Percentiles rank a stretch among this genome's conserved stretches.
Evolutionary conservation across 345 rosid species (phyloP).

Genomic region (Nasturtium officinale): DNA sequence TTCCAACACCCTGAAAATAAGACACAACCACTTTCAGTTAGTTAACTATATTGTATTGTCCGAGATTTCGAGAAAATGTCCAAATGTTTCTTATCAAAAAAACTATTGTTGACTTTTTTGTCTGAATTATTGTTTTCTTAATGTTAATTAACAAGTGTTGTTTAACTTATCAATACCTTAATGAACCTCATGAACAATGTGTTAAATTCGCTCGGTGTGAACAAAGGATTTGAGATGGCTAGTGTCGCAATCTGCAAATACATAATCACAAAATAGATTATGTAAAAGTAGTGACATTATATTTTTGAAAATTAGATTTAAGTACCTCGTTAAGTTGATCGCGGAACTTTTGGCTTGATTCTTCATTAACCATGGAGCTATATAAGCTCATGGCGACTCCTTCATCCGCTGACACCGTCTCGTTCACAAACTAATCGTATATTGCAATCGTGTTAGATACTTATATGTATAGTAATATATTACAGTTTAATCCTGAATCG

Average conservation of each 20-base stretch:
- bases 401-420: constrained; percentile 27
- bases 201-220: constrained; percentile 30
- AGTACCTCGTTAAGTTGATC: constrained; percentile 35
- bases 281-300: not conserved
- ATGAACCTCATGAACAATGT: constrained; percentile 27
- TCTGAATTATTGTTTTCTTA: not conserved
- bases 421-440: constrained; percentile 26
- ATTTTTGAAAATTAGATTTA: not conserved
- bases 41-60: too few relatives aligned
- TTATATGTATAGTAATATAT: not conserved
- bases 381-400: constrained; percentile 27
- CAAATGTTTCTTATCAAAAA: too few relatives aligned
- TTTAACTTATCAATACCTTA: constrained; percentile 19
- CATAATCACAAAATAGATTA: not conserved
- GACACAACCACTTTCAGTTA: not conserved
- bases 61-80: too few relatives aligned
- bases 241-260: constrained; percentile 27
- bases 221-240: constrained; percentile 32
- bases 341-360: not conserved
- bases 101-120: too few relatives aligned
- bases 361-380: constrained; percentile 3
- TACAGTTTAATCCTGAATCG: not conserved
- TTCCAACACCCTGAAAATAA: constrained; percentile 30
- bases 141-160: not conserved
- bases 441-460: not conserved